phyloP scores from a whole-genome alignment of 2,329 filamentous ascomycete genomes.

The Penicillium sp. region DNA sequence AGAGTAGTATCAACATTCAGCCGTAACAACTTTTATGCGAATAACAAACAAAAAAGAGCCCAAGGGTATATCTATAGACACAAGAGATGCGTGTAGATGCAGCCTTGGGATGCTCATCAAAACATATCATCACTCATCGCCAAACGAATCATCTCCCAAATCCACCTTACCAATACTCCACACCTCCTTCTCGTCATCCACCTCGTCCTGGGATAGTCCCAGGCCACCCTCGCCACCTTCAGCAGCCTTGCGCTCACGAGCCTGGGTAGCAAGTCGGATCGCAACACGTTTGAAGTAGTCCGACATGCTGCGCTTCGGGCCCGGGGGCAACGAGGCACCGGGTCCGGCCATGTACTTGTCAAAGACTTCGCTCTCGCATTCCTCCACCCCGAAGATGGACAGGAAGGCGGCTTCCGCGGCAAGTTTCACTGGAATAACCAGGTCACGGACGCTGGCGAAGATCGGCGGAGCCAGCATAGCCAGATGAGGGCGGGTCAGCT shows the following conservation, averaged over 20 bases:
- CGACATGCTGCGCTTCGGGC: slow-evolving; percentile 81
- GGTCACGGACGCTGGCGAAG: slow-evolving; percentile 86
- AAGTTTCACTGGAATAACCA: slow-evolving; percentile 91
- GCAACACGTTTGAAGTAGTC: slow-evolving; percentile 98
- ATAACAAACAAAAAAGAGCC: slow-evolving; percentile 13
- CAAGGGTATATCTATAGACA: slow-evolving; percentile 29
- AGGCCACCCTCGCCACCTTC: slow-evolving; percentile 85
- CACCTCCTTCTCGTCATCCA: slow-evolving; percentile 91
- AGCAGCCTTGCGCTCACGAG: slow-evolving; percentile 82
- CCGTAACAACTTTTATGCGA: slow-evolving; percentile 22
- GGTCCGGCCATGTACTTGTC: slow-evolving; percentile 81
- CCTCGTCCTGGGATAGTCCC: slow-evolving; percentile 83
- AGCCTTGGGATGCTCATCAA: slow-evolving; percentile 18
- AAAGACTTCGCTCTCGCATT: slow-evolving; percentile 81
- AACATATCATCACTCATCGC: slow-evolving; percentile 20
- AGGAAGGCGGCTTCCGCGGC: slow-evolving; percentile 94
- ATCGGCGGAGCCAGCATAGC: slow-evolving; percentile 75
- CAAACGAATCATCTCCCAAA: slow-evolving; percentile 57
- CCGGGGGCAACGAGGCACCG: slow-evolving; percentile 64
- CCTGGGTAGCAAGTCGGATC: slow-evolving; percentile 77
- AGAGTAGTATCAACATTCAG: slow-evolving; percentile 11
- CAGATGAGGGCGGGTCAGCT: slow-evolving; percentile 78
- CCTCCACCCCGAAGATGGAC: slow-evolving; percentile 82
- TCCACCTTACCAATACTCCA: slow-evolving; percentile 94
- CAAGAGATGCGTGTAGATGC: slow-evolving; percentile 12